phyloP scores from a whole-genome alignment of 805 yeast species.

The Saccharomyces eubayanus region DNA sequence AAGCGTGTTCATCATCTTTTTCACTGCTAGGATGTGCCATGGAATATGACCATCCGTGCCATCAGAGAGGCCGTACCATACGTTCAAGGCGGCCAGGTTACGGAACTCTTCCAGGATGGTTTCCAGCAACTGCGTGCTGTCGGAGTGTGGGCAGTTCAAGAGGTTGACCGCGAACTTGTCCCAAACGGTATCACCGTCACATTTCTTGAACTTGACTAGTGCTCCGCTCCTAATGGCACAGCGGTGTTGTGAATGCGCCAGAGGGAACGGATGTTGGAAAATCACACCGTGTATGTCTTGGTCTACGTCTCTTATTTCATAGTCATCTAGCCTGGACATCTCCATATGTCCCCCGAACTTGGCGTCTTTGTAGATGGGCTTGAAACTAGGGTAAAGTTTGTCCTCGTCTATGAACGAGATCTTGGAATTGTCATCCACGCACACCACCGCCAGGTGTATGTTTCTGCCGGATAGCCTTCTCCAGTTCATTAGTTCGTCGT shows the following conservation, averaged over 20 bases:
- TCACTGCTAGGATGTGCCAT: conserved; percentile 66
- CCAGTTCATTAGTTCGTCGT: conserved; percentile 76
- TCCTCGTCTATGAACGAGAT: conserved; percentile 29
- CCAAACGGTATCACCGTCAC: conserved; percentile 21
- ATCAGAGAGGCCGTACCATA: conserved; percentile 34
- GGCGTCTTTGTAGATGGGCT: conserved; percentile 27
- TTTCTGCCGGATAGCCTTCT: conserved; percentile 56
- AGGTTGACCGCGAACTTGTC: conserved; percentile 53
- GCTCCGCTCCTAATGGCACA: conserved; percentile 67
- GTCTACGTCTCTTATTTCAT: conserved; percentile 40
- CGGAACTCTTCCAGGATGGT: conserved; percentile 53
- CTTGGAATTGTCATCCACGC: conserved; percentile 56
- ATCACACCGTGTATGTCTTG: conserved; percentile 50
- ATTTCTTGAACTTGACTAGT: conserved; percentile 36
- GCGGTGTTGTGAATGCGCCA: conserved; percentile 62
- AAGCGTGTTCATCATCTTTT: conserved; percentile 48
- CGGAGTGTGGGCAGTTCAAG: conserved; percentile 64
- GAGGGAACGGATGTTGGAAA: conserved; percentile 52
- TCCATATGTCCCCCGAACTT: conserved; percentile 13
- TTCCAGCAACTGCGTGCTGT: conserved; percentile 49
- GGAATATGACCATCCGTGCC: conserved; percentile 43
- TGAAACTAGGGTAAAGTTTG: conserved; percentile 30
- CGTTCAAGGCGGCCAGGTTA: conserved; percentile 38
- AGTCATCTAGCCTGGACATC: conserved; percentile 18
- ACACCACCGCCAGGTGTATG: conserved; percentile 57